Conservation (phyloP, 208 protist genomes). For the Crithidia mellificae region DNA sequence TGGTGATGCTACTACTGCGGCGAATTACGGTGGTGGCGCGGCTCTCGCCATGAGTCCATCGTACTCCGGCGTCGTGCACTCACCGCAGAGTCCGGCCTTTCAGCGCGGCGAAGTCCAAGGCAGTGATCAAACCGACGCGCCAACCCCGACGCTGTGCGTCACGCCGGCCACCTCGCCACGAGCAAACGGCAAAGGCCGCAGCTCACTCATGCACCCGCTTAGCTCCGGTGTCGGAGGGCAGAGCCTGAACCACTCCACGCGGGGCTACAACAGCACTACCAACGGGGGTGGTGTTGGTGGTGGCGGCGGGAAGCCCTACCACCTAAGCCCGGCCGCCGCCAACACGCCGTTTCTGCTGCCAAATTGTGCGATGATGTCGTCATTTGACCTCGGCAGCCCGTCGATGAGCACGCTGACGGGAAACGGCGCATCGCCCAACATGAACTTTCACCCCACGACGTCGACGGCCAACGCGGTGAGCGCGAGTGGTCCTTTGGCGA, state of each 20-base stretch:
- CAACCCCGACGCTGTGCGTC: neutral
- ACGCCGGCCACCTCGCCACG: neutral
- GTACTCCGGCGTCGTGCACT: neutral
- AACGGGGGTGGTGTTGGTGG: neutral
- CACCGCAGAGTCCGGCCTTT: neutral
- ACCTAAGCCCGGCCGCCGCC: neutral
- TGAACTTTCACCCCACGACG: neutral
- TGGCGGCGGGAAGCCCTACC: too few species aligned
- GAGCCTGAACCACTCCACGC: neutral
- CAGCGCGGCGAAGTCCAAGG: neutral
- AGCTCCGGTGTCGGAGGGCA: neutral
- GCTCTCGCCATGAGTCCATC: neutral
- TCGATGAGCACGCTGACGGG: conserved; percentile 7
- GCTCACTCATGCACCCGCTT: neutral
- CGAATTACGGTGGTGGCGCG: too few species aligned
- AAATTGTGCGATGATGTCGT: conserved; percentile 29
- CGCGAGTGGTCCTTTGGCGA: conserved; percentile 9
- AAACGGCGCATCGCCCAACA: neutral
- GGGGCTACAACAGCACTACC: neutral
- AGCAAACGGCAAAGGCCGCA: neutral
- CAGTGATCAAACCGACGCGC: neutral
- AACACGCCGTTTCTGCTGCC: conserved; percentile 12
- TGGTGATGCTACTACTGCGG: too few species aligned
- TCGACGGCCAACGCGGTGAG: neutral
- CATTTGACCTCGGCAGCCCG: conserved; percentile 15